Conservation (phyloP, 164 flowering plant species). For the Umbilicus rupestris region DNA sequence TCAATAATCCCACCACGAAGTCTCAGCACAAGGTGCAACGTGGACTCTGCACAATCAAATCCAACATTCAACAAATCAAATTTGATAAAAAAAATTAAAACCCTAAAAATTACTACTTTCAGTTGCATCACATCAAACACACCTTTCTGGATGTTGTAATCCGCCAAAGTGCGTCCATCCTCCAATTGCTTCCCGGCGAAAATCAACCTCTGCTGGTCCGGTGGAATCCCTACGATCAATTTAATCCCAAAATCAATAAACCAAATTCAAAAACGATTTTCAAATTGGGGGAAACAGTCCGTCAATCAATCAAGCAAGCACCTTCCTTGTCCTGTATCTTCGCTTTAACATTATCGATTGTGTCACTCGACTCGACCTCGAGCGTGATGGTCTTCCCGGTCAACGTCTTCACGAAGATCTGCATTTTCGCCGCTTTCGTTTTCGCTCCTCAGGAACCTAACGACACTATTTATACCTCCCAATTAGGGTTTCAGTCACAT, state of each 20-base stretch:
- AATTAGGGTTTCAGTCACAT: not conserved
- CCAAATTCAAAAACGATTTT: not conserved
- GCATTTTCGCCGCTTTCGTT: not conserved
- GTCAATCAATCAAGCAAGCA: not conserved
- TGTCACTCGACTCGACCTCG: conserved; percentile 43
- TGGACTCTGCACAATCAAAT: conserved; percentile 18
- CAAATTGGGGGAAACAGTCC: not conserved
- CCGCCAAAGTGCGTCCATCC: conserved; percentile 6
- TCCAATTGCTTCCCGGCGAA: conserved; percentile 40
- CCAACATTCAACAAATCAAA: no score
- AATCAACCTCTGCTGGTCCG: conserved; percentile 38
- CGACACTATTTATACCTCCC: not conserved
- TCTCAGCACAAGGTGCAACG: conserved; percentile 8
- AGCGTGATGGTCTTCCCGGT: conserved; percentile 14
- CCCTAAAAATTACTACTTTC: not conserved
- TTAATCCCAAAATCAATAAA: not conserved
- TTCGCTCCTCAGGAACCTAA: not conserved
- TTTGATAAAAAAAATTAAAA: not conserved
- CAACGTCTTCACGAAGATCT: conserved; percentile 8
- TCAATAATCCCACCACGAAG: conserved; percentile 10
- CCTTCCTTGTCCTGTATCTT: conserved; percentile 44
- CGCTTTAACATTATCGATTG: conserved; percentile 42
- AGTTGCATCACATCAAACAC: not conserved
- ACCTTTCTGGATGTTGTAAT: conserved; percentile 21
- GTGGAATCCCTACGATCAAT: conserved; percentile 25